Conservation (phyloP, 2,329 filamentous ascomycete genomes). For the Mycosphaerella arachidis region DNA sequence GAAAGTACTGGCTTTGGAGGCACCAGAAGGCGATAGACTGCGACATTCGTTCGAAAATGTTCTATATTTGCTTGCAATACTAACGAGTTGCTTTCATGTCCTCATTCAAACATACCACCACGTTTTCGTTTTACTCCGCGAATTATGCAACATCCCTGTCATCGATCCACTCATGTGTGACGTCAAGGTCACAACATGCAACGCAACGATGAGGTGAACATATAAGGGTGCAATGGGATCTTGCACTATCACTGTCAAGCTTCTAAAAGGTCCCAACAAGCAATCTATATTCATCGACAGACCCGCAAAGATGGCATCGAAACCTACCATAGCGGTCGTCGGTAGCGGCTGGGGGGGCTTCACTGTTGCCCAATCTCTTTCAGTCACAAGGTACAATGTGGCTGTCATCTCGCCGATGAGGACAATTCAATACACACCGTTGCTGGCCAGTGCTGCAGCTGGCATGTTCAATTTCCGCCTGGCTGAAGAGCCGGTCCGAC, state of each 20-base stretch:
- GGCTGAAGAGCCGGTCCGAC: slow-evolving; percentile 43
- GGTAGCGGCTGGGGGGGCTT: slow-evolving; percentile 33
- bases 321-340: slow-evolving; percentile 4
- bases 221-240: background rate
- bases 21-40: slow-evolving; percentile 27
- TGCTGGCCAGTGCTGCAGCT: slow-evolving; percentile 44
- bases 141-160: background rate
- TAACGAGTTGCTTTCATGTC: background rate
- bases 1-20: slow-evolving; percentile 35
- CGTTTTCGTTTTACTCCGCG: background rate
- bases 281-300: background rate
- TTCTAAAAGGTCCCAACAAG: background rate
- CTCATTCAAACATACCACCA: background rate
- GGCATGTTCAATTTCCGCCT: slow-evolving; percentile 41
- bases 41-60: background rate
- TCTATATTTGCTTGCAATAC: background rate
- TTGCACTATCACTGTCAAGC: background rate
- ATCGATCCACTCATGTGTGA: slow-evolving; percentile 1
- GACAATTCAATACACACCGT: slow-evolving; percentile 43
- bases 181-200: slow-evolving; percentile 2
- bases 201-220: background rate
- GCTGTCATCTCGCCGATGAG: slow-evolving; percentile 41
- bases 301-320: slow-evolving; percentile 1
- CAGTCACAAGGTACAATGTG: slow-evolving; percentile 36
- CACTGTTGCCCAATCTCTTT: slow-evolving; percentile 35